Base-by-base conservation (phyloP, 2,329 filamentous ascomycete species). In the Epichloe aotearoae region DNA sequence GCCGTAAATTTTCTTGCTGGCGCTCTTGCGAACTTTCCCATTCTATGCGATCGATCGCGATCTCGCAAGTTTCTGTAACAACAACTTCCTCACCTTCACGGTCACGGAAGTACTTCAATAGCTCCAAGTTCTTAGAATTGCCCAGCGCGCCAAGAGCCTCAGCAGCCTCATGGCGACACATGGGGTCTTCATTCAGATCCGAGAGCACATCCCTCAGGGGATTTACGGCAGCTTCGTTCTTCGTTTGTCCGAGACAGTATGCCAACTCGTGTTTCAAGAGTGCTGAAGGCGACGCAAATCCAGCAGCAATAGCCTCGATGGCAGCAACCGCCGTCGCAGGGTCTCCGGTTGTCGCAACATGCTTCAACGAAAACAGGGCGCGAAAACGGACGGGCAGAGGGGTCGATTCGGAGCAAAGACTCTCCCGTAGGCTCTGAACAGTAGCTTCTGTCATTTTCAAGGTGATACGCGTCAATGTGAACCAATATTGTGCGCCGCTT, bases 361-460 rank as follows among this genome's bases (percentile, higher is more conserved):
- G 87, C 73, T 98, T 98, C 54, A 98, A 82, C 17, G 91, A 96
- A 74, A 98, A 98, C 59, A 98, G 86, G 42, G 93, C 91, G 61
- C 93, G 88, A 71, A 97, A 98, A 56, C 93, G 88, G 56, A 88
- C 77, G 39, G 90, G 85, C 50, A 98, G 85, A 44, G 90, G 82
- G 55, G 86, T 84, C 14, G 77, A 71, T 72, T 97, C 93, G 46
- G 86, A 84, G 60, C 78, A 83, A 53, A 98, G 81, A 53, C 84
- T 86, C 62, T 84, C 77, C 62, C 88, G 84, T 49, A 94, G 77
- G 52, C 75, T 72, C 51, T 72, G 61, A 58, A 88, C 76, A 44
- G 79, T 82, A 11, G 69, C 48, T 36, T 57, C 61, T 44, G 58
- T 51, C 59, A 62, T 64, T 10, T 49, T 44, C 2, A 36, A 38